Percentiles rank a stretch among this genome's conserved stretches.
These are phyloP conservation scores for Trypanosoma caninum DNA, from an alignment of 208 protist species.

Conservation along the genomic window DNA sequence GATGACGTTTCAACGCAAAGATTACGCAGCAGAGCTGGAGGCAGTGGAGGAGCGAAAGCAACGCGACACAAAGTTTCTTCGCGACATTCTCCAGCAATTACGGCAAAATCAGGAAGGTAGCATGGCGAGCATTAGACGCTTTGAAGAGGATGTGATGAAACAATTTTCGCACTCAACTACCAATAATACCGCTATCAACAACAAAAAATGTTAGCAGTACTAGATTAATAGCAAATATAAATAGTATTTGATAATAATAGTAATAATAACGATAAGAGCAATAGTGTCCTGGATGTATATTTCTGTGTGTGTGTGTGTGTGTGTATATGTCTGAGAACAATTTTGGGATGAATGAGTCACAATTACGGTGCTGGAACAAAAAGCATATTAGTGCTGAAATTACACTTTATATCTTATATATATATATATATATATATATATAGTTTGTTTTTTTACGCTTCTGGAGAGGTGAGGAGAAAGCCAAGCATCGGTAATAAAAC, in stretches of 20 bases:
- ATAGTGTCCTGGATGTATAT: too few relatives aligned
- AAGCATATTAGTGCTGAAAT: not conserved
- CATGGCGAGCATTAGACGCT: conserved; percentile 43
- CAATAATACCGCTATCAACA: not conserved
- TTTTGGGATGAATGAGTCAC: too few relatives aligned
- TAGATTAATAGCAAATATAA: not conserved
- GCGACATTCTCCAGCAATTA: conserved; percentile 51
- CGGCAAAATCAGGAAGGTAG: conserved; percentile 41
- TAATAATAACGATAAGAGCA: too few relatives aligned
- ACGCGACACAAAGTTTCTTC: conserved; percentile 41
- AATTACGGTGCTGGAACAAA: too few relatives aligned
- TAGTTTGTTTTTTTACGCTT: not conserved
- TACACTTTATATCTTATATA: not conserved
- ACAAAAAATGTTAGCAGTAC: not conserved
- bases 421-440: conserved; percentile 15
- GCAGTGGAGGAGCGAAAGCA: conserved; percentile 59
- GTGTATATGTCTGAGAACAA: too few relatives aligned
- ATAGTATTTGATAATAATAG: too few relatives aligned
- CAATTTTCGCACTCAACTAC: conserved; percentile 4
- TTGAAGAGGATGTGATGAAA: conserved; percentile 34
- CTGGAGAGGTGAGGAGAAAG: not conserved
- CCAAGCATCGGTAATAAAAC: not conserved
- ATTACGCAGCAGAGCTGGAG: conserved; percentile 63
- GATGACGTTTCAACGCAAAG: conserved; percentile 43
- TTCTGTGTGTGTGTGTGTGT: too few relatives aligned